Evolutionary conservation across 139 green algal genomes (phyloP).

Genomic region (Volvox reticuliferus): DNA sequence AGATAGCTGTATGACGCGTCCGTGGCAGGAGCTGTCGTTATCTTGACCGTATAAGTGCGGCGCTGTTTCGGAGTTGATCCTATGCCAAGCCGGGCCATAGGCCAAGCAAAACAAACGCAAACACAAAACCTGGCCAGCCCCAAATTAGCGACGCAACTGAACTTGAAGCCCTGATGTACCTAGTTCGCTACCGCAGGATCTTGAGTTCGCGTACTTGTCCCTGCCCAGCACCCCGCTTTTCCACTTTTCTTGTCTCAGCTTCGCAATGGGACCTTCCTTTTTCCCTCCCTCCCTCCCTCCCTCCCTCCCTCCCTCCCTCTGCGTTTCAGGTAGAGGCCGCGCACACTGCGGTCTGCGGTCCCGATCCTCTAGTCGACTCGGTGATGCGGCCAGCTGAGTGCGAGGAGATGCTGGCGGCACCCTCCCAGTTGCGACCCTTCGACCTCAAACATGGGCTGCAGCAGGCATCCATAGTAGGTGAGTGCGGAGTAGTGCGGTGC

Average conservation of each 20-base stretch:
- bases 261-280: not conserved
- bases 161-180: too few species aligned
- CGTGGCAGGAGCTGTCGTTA: too few species aligned
- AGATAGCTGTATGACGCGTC: too few species aligned
- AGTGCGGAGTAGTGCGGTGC: not conserved
- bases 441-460: conserved; percentile 74
- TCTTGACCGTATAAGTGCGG: too few species aligned
- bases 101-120: too few species aligned
- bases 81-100: too few species aligned
- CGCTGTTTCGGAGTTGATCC: too few species aligned
- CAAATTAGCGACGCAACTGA: too few species aligned
- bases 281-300: not conserved
- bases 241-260: not conserved
- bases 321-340: conserved; percentile 33
- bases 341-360: not conserved
- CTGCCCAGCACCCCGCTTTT: not conserved
- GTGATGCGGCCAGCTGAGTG: conserved; percentile 39
- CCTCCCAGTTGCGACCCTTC: conserved; percentile 59
- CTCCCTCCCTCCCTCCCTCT: too few species aligned
- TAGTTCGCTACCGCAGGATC: too few species aligned
- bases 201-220: too few species aligned
- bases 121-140: too few species aligned
- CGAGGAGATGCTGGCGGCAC: conserved; percentile 23
- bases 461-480: conserved; percentile 77
- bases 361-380: not conserved